phyloP scores from a whole-genome alignment of 768 basidiomycete genomes.

The Hebeloma cylindrosporum region DNA sequence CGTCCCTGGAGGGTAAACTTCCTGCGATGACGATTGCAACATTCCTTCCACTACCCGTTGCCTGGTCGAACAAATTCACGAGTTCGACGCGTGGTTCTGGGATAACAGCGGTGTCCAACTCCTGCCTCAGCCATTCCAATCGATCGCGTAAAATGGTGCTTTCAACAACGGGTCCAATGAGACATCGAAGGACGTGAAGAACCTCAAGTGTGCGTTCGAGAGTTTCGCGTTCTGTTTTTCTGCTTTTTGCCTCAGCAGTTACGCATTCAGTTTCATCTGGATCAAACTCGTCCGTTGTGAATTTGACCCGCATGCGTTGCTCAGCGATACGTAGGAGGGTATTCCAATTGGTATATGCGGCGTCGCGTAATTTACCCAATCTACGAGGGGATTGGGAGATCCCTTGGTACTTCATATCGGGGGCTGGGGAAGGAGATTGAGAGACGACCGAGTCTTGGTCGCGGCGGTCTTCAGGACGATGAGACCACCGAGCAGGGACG shows the following conservation, averaged over 20 bases:
- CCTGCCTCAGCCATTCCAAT: constrained; percentile 46
- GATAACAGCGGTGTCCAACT: not conserved
- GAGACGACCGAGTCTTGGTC: not conserved
- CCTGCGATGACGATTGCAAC: constrained; percentile 60
- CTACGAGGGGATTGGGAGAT: constrained; percentile 42
- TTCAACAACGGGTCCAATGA: constrained; percentile 69
- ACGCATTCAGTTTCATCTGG: not conserved
- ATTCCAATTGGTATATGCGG: constrained; percentile 50
- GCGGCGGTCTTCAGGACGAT: constrained; percentile 16
- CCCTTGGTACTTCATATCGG: constrained; percentile 19
- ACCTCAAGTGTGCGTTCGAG: constrained; percentile 41
- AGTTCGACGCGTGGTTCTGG: constrained; percentile 33
- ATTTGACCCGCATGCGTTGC: constrained; percentile 26
- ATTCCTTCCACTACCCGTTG: constrained; percentile 70
- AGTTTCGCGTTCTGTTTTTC: constrained; percentile 6
- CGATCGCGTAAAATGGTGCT: constrained; percentile 65
- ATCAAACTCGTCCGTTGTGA: constrained; percentile 8
- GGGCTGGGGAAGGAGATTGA: not conserved
- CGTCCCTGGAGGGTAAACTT: too few relatives aligned
- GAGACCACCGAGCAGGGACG: constrained; percentile 25
- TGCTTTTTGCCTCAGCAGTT: constrained; percentile 1
- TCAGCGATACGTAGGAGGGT: constrained; percentile 39
- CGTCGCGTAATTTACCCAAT: constrained; percentile 51
- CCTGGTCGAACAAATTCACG: constrained; percentile 74
- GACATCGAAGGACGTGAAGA: constrained; percentile 66